A percentile compares a stretch with the other conserved stretches of the same genome.
These are phyloP conservation scores for Salisapilia sapeloensis DNA, from an alignment of 352 stramenopile species.

Conservation along the genomic window DNA sequence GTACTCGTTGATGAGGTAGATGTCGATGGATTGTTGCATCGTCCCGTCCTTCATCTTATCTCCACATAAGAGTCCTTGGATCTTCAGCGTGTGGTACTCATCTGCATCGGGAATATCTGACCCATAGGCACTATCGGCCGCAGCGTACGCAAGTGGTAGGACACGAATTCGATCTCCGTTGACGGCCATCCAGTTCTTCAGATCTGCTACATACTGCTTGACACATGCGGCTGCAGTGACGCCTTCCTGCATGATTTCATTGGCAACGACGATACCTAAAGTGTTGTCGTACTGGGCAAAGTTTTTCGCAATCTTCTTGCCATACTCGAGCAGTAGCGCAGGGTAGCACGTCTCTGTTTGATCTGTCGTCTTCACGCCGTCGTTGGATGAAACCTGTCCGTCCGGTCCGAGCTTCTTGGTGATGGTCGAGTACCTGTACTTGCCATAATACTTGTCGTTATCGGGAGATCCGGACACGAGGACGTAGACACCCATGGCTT, in stretches of 20 bases:
- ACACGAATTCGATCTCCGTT: slow-evolving; percentile 74
- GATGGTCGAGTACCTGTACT: slow-evolving; percentile 71
- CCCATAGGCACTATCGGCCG: slow-evolving; percentile 66
- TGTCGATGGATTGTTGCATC: slow-evolving; percentile 74
- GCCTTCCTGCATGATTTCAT: slow-evolving; percentile 79
- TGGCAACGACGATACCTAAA: slow-evolving; percentile 61
- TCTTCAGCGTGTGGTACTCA: slow-evolving; percentile 65
- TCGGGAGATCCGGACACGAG: slow-evolving; percentile 63
- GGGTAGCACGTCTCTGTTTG: slow-evolving; percentile 72
- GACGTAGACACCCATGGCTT: slow-evolving; percentile 53
- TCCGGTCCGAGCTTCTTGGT: slow-evolving; percentile 40
- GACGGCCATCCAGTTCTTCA: slow-evolving; percentile 80
- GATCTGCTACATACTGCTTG: slow-evolving; percentile 64
- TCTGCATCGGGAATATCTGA: slow-evolving; percentile 26
- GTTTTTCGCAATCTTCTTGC: slow-evolving; percentile 80
- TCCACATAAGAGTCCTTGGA: slow-evolving; percentile 71
- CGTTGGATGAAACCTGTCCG: slow-evolving; percentile 13
- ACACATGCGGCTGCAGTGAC: slow-evolving; percentile 60
- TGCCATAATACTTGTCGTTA: slow-evolving; percentile 72
- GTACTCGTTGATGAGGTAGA: slow-evolving; percentile 83
- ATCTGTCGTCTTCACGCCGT: slow-evolving; percentile 27
- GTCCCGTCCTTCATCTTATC: slow-evolving; percentile 70
- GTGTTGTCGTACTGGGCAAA: slow-evolving; percentile 82
- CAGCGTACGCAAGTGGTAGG: slow-evolving; percentile 62
- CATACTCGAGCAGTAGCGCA: slow-evolving; percentile 66